phyloP scores from a whole-genome alignment of 805 yeast genomes.

The Kodamaea restingae region DNA sequence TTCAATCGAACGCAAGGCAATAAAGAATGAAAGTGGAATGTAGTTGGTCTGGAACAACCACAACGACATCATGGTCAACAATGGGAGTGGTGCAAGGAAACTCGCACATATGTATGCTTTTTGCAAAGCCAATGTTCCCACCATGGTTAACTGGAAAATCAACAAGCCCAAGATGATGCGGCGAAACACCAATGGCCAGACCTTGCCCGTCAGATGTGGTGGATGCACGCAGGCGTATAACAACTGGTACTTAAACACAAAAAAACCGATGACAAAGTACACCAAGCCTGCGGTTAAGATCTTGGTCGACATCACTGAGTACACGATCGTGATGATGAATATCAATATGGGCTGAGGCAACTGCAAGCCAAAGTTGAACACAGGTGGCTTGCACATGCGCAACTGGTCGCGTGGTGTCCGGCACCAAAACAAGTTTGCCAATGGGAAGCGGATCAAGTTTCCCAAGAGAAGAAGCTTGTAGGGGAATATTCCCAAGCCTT shows the following conservation, averaged over 20 bases:
- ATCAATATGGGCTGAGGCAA: conserved; percentile 89
- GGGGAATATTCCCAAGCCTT: conserved; percentile 88
- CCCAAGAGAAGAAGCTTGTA: conserved; percentile 81
- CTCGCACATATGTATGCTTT: conserved; percentile 74
- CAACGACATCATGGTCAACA: conserved; percentile 58
- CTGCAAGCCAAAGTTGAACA: conserved; percentile 85
- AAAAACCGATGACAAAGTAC: conserved; percentile 81
- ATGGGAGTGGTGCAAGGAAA: conserved; percentile 70
- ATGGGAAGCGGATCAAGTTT: conserved; percentile 66
- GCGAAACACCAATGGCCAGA: conserved; percentile 88
- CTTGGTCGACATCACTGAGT: conserved; percentile 86
- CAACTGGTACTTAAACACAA: conserved; percentile 86
- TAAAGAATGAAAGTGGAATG: conserved; percentile 75
- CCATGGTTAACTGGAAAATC: conserved; percentile 87
- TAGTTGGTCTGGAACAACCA: conserved; percentile 82
- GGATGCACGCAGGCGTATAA: conserved; percentile 90
- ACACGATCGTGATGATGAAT: conserved; percentile 77
- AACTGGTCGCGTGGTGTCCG: conserved; percentile 81
- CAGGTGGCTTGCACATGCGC: conserved; percentile 79
- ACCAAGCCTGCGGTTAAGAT: conserved; percentile 79
- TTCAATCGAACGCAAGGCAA: conserved; percentile 79
- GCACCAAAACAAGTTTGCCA: conserved; percentile 51
- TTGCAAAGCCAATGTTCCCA: conserved; percentile 81
- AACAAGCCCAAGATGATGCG: conserved; percentile 77
- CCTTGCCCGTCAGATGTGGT: conserved; percentile 94